Conservation (phyloP, 2,329 filamentous ascomycete genomes). For the Aureobasidium sp. region DNA sequence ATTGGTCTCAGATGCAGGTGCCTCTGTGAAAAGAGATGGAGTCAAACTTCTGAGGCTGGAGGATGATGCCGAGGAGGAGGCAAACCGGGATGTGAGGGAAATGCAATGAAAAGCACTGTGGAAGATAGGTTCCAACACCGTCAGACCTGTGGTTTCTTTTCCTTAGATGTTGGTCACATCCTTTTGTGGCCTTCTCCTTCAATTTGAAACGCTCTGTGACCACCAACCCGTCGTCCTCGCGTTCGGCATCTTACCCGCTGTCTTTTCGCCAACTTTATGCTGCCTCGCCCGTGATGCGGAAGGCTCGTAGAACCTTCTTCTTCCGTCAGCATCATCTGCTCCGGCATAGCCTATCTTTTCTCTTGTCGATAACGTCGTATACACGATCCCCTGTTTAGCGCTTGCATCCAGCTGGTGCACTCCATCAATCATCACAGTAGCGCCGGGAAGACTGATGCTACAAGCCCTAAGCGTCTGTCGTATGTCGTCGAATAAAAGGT, state of each 20-base stretch:
- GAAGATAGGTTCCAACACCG: too few species aligned
- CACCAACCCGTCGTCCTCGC: neutral
- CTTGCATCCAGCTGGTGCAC: neutral
- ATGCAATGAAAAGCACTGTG: too few species aligned
- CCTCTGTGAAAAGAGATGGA: too few species aligned
- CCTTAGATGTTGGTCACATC: too few species aligned
- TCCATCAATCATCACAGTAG: neutral
- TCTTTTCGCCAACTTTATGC: neutral
- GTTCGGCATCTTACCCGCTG: neutral
- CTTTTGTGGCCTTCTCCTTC: neutral
- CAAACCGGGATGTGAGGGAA: too few species aligned
- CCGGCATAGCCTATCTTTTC: neutral
- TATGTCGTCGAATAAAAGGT: constrained; percentile 79
- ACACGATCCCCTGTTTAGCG: neutral
- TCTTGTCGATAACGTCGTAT: neutral
- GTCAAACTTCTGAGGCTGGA: too few species aligned
- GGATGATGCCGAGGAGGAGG: too few species aligned
- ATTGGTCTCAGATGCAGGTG: too few species aligned
- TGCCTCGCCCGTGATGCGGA: neutral
- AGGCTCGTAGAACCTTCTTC: neutral
- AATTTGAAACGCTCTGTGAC: neutral
- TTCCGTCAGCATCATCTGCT: neutral
- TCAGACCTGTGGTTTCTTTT: too few species aligned
- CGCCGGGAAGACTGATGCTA: constrained; percentile 2
- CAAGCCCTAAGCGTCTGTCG: constrained; percentile 63